phyloP scores from a whole-genome alignment of 768 basidiomycete species.

The Kwoniella shandongensis region DNA sequence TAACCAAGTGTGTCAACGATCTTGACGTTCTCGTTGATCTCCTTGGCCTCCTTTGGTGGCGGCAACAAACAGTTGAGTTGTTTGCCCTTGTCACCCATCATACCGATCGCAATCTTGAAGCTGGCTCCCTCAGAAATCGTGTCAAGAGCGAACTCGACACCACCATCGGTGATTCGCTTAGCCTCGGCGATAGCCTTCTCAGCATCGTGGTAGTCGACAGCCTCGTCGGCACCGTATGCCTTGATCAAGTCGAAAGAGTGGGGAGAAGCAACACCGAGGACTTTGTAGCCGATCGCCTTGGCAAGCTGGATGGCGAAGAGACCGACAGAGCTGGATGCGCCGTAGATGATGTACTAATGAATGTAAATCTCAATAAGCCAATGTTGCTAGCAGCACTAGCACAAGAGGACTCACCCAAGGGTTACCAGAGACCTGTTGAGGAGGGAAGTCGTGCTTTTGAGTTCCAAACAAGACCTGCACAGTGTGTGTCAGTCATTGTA shows the following conservation, averaged over 20 bases:
- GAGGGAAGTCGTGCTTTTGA: constrained; percentile 8
- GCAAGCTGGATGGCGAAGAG: constrained; percentile 48
- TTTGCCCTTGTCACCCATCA: constrained; percentile 28
- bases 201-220: constrained; percentile 56
- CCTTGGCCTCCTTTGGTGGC: constrained; percentile 22
- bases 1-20: constrained; percentile 35
- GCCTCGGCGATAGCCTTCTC: constrained; percentile 35
- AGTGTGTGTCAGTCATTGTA: no score
- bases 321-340: constrained; percentile 54
- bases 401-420: no score
- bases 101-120: constrained; percentile 26
- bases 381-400: no score
- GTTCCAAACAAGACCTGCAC: constrained; percentile 3
- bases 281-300: constrained; percentile 42
- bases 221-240: constrained; percentile 54
- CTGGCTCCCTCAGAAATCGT: constrained; percentile 33
- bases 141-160: constrained; percentile 33
- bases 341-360: constrained; percentile 51
- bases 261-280: constrained; percentile 54
- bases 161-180: constrained; percentile 34
- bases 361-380: no score
- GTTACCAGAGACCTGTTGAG: not conserved
- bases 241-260: constrained; percentile 54
- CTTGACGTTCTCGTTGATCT: constrained; percentile 25
- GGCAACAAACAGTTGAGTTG: constrained; percentile 29